Evolutionary conservation across 768 basidiomycete genomes (phyloP), one percentile per base, ranked within the genome.

Genomic region (Galerina sulciceps): DNA sequence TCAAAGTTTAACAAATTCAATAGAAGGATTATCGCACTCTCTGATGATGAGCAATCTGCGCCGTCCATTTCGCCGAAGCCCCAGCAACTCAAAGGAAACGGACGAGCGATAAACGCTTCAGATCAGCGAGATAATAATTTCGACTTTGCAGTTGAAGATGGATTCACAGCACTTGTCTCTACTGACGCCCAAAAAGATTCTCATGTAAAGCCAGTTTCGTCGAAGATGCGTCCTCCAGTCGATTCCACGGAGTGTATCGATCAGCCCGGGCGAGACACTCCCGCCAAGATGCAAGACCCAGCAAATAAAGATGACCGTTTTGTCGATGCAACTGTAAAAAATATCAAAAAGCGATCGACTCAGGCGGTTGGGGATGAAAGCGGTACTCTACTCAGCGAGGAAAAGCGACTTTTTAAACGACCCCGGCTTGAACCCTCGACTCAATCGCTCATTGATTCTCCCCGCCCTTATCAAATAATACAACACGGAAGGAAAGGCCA

Each of bases 321-420:
- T 15, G 4, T 46, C 10, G 23, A 2, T 13, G 22, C 10, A 31
- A 31, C 26, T 31, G 26, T 31, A 36, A 13, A 22, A 20, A 26
- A 18, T 10, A 26, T 34, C 3, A 51, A 53, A 13, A 52, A 71
- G 46, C 66, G 72, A 45, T 73, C 75, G 22, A 63, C 63, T 9
- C 50, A 61, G 20, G 41, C 15, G 14, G 4, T 48, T 20, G 47
- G 51, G 22, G 42, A 40, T 45, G 15, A 26, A 10, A 23, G 14
- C 26, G n/a, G 4, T 31, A 50, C 15, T 50, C 1, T 50, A 20
- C 41, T 14, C n/a, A n/a, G 26, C 15, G 40, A 46, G 2, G 37
- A 41, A 23, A 9, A 38, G 6, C 53, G 18, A 6, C 6, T 13
- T 8, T 14, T 34, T 6, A 59, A 59, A 41, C 53, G 52, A 18